Evolutionary conservation across 208 protist genomes (phyloP), one percentile per base, ranked within the genome.

Genomic region (Leishmania turanica): DNA sequence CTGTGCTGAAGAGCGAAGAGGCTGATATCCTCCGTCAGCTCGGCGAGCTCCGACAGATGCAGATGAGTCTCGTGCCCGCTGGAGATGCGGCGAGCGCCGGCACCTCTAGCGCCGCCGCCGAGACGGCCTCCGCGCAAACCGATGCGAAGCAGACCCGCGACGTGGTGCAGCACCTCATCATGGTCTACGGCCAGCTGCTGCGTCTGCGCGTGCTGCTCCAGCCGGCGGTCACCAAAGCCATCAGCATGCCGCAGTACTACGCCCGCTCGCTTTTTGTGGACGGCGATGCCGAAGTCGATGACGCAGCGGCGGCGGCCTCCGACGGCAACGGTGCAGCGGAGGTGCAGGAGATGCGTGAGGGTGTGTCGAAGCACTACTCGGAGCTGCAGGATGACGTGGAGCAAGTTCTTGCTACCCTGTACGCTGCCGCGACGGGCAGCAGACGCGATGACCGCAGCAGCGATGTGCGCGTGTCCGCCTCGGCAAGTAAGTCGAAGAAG

Each of bases 161-260:
- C 65, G 84, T 85, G 17, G 81, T 95, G 9, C 77, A 83, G 72
- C 89, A 92, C 69, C 95, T 90, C 64, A 85, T 95, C 17, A 93
- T 93, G 87, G 79, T 93, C 27, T 96, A 94, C 80, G 82, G 87
- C 0, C 94, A 96, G 73, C 86, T 96, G 49, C 87, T 97, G 54
- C 86, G 87, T 11, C 79, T 96, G 24, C 91, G 94, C 49, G 87
- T 96, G 69, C 87, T 90, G 82, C 78, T 97, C 58, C 94, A 97
- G 83, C 92, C 92, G 0, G 85, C 85, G 11, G 84, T 97, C 34
- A 83, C 86, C 13, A 88, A 89, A 4, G 86, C 90, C 19, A 85
- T 96, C 13, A 78, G 88, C 7, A 73, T 97, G 66, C 94, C 94
- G 60, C 94, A 97, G 84, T 94, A 96, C 78, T 97, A 97, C 80